phyloP scores from a whole-genome alignment of 257 asterid species.

The Petunia axillaris region DNA sequence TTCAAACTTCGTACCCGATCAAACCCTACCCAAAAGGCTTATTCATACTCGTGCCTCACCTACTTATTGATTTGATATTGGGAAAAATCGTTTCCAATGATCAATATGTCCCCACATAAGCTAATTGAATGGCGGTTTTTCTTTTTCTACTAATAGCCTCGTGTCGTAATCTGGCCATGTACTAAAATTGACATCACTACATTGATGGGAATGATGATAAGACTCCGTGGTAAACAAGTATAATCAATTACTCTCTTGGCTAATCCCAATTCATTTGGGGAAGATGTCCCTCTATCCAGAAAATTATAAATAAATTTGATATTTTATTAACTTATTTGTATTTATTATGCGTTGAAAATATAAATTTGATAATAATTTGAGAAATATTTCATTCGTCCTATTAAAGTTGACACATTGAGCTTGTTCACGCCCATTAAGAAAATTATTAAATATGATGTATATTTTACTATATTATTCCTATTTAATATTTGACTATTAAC shows the following conservation, averaged over 20 bases:
- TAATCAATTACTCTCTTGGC: neutral
- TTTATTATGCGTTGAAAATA: too few species aligned
- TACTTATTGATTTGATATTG: neutral
- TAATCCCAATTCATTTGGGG: constrained; percentile 6
- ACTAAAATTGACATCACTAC: neutral
- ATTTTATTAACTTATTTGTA: too few species aligned
- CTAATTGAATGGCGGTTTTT: neutral
- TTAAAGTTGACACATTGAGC: too few species aligned
- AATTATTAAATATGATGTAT: too few species aligned
- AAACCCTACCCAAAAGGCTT: too few species aligned
- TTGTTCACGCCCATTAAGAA: too few species aligned
- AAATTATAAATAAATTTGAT: too few species aligned
- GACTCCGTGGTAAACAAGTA: neutral
- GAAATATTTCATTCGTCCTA: too few species aligned
- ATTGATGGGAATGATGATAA: neutral
- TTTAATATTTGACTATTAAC: too few species aligned
- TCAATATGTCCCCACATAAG: neutral
- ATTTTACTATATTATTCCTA: too few species aligned
- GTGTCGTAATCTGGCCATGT: neutral
- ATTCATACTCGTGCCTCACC: neutral
- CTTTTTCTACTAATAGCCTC: neutral
- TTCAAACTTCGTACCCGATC: too few species aligned
- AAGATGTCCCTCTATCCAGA: neutral
- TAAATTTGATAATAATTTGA: too few species aligned
- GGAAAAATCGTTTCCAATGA: neutral